A percentile compares a stretch with the other conserved stretches of the same genome.
Evolutionary conservation across 148 eudicot genomes (phyloP).

Genomic region (Salicornia ramosissima): DNA sequence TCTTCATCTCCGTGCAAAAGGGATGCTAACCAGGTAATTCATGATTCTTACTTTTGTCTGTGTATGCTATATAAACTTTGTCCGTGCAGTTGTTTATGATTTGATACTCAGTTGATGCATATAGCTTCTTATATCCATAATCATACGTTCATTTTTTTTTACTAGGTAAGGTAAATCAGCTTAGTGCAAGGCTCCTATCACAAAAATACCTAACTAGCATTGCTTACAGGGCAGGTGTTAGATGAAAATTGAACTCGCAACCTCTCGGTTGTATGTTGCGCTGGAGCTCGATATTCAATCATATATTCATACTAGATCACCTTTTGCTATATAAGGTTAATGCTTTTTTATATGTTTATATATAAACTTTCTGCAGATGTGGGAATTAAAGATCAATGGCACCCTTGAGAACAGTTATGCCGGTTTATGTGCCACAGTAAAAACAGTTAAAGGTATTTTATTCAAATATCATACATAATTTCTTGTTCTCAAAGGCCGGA

Average conservation of each 20-base stretch:
- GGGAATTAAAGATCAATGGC: slow-evolving; percentile 62
- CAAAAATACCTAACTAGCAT: too few relatives aligned
- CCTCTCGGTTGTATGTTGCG: too few relatives aligned
- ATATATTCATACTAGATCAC: background rate
- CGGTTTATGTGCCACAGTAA: slow-evolving; percentile 67
- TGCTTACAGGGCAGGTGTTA: too few relatives aligned
- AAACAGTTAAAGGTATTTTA: slow-evolving; percentile 49
- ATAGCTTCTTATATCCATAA: too few relatives aligned
- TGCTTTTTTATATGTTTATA: background rate
- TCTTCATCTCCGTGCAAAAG: slow-evolving; percentile 57
- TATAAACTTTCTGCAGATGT: slow-evolving; percentile 65
- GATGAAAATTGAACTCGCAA: too few relatives aligned
- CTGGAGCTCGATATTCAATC: too few relatives aligned
- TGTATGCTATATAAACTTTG: background rate
- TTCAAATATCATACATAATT: background rate
- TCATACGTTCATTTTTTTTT: too few relatives aligned
- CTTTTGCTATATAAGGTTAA: background rate
- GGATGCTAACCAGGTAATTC: slow-evolving; percentile 68
- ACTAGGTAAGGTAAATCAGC: too few relatives aligned
- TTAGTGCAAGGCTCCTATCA: too few relatives aligned
- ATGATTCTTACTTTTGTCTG: background rate
- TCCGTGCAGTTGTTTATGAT: background rate
- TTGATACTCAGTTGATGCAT: background rate
- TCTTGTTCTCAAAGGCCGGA: background rate
- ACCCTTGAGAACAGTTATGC: slow-evolving; percentile 71